Evolutionary conservation across 2,329 filamentous ascomycete genomes (phyloP).

Genomic region (Ascocoryne sarcoides): DNA sequence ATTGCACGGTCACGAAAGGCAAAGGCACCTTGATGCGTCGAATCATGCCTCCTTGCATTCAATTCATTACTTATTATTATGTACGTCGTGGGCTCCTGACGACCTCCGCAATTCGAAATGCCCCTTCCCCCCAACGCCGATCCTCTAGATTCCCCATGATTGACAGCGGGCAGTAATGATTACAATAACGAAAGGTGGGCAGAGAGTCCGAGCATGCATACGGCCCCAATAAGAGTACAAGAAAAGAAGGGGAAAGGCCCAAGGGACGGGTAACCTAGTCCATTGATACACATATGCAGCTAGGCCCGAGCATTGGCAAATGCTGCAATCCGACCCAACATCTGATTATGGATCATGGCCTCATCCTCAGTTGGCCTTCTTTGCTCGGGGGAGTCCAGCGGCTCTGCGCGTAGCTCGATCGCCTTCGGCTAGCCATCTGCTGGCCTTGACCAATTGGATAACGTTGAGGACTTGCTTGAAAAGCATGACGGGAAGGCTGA

Average conservation of each 20-base stretch:
- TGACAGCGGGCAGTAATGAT: conserved; percentile 13
- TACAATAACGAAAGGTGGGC: conserved; percentile 10
- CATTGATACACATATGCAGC: conserved; percentile 4
- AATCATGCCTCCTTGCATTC: background rate
- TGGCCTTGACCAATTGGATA: conserved; percentile 87
- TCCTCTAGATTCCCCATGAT: conserved; percentile 9
- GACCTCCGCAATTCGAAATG: background rate
- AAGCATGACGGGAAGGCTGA: conserved; percentile 81
- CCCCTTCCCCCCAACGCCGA: conserved; percentile 11
- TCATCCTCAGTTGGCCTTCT: conserved; percentile 22
- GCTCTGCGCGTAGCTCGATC: conserved; percentile 59
- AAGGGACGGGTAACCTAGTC: conserved; percentile 1
- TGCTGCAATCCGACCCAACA: background rate
- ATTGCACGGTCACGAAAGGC: background rate
- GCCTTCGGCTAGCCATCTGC: conserved; percentile 86
- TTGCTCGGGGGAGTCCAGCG: conserved; percentile 44
- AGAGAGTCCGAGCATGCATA: conserved; percentile 7
- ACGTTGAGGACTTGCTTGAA: conserved; percentile 92
- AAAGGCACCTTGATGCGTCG: background rate
- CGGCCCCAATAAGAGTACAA: conserved; percentile 14
- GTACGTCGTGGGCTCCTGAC: background rate
- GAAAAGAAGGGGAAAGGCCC: conserved; percentile 7
- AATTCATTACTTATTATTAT: background rate
- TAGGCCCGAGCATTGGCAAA: conserved; percentile 1
- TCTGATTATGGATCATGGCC: background rate